Evolutionary conservation across 2,329 filamentous ascomycete species (phyloP).

Genomic region (Trichophyton benhamiae): DNA sequence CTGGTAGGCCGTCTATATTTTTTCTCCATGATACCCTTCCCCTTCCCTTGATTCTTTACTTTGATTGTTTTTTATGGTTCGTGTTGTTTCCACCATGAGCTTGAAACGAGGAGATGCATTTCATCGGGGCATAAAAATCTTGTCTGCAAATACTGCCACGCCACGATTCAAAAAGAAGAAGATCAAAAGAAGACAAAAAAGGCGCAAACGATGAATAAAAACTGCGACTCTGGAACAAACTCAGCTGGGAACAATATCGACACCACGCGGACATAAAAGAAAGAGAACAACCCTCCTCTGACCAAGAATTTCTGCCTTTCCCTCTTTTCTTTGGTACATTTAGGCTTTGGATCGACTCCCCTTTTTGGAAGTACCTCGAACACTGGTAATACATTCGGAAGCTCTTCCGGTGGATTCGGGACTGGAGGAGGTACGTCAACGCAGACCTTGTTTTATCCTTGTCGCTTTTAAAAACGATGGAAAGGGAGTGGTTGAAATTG

Average conservation of each 20-base stretch:
- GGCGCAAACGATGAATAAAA: constrained; percentile 5
- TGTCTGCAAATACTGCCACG: background rate
- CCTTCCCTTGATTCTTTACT: background rate
- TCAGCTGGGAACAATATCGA: constrained; percentile 2
- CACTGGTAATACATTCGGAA: constrained; percentile 17
- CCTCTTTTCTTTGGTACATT: constrained; percentile 8
- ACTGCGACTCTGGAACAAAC: constrained; percentile 4
- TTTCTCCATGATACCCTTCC: background rate
- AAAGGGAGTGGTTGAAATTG: background rate
- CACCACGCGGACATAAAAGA: constrained; percentile 1
- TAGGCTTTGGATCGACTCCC: constrained; percentile 29
- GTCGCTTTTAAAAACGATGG: background rate
- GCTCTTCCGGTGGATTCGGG: constrained; percentile 17
- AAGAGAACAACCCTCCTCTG: constrained; percentile 4
- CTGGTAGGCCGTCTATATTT: constrained; percentile 11
- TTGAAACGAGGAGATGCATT: constrained; percentile 4
- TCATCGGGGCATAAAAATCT: background rate
- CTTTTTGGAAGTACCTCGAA: constrained; percentile 27
- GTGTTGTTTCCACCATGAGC: constrained; percentile 4
- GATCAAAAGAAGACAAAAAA: background rate
- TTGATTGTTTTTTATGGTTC: constrained; percentile 7
- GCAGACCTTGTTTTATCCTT: background rate
- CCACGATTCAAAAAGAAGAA: background rate
- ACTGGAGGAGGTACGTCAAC: constrained; percentile 20
- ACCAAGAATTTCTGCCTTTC: constrained; percentile 1